phyloP scores from a whole-genome alignment of 2,329 filamentous ascomycete species.

The Aspergillus ochraceus region DNA sequence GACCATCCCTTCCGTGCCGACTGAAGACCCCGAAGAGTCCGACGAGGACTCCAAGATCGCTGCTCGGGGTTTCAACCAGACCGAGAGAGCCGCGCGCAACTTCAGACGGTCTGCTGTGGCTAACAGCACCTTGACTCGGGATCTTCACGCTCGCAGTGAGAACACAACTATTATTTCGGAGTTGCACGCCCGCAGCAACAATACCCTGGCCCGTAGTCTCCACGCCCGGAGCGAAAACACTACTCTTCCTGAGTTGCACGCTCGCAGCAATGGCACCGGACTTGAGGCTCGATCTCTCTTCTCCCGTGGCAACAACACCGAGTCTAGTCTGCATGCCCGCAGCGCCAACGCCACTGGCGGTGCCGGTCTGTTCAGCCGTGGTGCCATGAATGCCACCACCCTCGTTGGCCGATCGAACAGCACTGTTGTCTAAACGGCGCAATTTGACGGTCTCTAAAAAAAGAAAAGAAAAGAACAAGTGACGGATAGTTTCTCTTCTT shows the following conservation, averaged over 20 bases:
- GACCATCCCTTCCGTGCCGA: conserved; percentile 1
- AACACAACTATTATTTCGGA: neutral
- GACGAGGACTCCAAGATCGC: neutral
- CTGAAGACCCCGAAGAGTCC: neutral
- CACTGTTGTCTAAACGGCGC: conserved; percentile 6
- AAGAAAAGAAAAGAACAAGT: neutral
- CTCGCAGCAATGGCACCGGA: neutral
- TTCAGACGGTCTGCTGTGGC: conserved; percentile 2
- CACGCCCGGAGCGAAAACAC: conserved; percentile 2
- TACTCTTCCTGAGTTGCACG: neutral
- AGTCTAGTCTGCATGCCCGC: neutral
- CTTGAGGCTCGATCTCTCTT: neutral
- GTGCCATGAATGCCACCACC: conserved; percentile 1
- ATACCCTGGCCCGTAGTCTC: neutral
- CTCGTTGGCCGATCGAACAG: conserved; percentile 8
- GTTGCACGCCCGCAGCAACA: neutral
- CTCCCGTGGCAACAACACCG: neutral
- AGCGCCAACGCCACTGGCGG: conserved; percentile 5
- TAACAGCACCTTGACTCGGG: conserved; percentile 8
- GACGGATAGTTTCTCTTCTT: neutral
- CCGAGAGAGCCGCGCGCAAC: neutral
- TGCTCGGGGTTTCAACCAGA: conserved; percentile 8
- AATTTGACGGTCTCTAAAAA: neutral
- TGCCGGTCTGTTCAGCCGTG: conserved; percentile 11
- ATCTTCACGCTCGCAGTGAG: neutral